Evolutionary conservation across 345 rosid genomes (phyloP), one percentile per base, ranked within the genome.

Genomic region (Mangifera indica): DNA sequence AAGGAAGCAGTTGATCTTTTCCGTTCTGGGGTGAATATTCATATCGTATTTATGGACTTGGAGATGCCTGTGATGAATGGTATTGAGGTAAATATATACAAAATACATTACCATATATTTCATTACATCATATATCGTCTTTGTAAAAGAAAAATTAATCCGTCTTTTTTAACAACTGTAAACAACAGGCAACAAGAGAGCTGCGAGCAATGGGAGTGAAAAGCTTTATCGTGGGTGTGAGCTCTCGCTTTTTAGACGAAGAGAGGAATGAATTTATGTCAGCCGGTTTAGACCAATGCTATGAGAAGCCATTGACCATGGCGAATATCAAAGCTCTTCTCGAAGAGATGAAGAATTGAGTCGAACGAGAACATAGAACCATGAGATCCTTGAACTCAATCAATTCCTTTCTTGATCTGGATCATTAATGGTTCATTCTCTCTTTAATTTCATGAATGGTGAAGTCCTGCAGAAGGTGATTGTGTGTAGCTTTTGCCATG

Each of bases 31-130:
- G 78, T 67, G 32, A 60, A 70, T 18, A 84, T 77, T 45, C 46
- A 82, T 17, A 74, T 84, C 53, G 79, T 85, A 42, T 72, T 85
- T 13, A 81, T 85, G 76, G 87, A 84, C 40, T 42, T 76, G 62
- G 79, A 84, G 13, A 80, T 85, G 84, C 87, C 87, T 18, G 24
- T 87, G 11, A 77, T 81, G 89, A 69, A 82, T 62, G 85, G 89
- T 1, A 49, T 8, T 26, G 46, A 79, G 86, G 87, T 84, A 79
- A 0, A 21, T 26, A 51, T 25, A 5, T 37, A 37, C 7, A 37
- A 4, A 5, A 6, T 3, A 5, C 1, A 7, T 3, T 34, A 34
- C 4, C 17, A 22, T 25, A n/a, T 10, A n/a, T 14, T 2, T 15
- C 4, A 22, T 40, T 1, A 5, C 1, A 6, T 8, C 5, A 37